phyloP scores from a whole-genome alignment of 2,329 filamentous ascomycete genomes.

The Thelonectria discophora region DNA sequence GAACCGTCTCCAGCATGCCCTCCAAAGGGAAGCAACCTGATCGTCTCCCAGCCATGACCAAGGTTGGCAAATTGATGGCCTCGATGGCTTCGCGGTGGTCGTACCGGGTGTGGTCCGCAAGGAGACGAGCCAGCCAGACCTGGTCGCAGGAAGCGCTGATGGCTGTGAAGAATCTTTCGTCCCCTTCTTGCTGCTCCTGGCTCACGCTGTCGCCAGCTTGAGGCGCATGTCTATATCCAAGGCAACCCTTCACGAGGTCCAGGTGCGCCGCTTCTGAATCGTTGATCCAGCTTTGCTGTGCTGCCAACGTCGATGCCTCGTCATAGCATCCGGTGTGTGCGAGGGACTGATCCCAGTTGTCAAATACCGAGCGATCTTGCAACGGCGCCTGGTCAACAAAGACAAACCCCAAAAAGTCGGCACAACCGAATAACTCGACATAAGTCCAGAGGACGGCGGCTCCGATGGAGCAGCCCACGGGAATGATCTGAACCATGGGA shows the following conservation, averaged over 20 bases:
- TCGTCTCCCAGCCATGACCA: conserved; percentile 40
- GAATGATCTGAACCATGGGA: conserved; percentile 31
- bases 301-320: conserved; percentile 38
- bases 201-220: conserved; percentile 32
- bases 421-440: conserved; percentile 38
- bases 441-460: conserved; percentile 43
- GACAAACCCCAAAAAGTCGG: conserved; percentile 40
- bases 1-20: conserved; percentile 41
- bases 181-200: conserved; percentile 33
- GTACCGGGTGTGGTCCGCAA: conserved; percentile 41
- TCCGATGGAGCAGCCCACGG: conserved; percentile 42
- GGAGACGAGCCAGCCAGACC: conserved; percentile 39
- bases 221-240: conserved; percentile 40
- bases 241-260: conserved; percentile 38
- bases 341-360: conserved; percentile 35
- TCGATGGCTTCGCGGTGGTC: conserved; percentile 42
- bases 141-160: conserved; percentile 41
- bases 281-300: conserved; percentile 38
- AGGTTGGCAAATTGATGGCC: conserved; percentile 36
- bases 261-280: conserved; percentile 34
- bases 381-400: conserved; percentile 43
- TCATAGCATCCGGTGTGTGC: conserved; percentile 40
- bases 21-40: conserved; percentile 41
- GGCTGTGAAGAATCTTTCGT: conserved; percentile 39
- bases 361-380: conserved; percentile 39